These are phyloP conservation scores for Coniella lustricola DNA, from an alignment of 2,329 filamentous ascomycete genomes.

Conservation along the genomic window DNA sequence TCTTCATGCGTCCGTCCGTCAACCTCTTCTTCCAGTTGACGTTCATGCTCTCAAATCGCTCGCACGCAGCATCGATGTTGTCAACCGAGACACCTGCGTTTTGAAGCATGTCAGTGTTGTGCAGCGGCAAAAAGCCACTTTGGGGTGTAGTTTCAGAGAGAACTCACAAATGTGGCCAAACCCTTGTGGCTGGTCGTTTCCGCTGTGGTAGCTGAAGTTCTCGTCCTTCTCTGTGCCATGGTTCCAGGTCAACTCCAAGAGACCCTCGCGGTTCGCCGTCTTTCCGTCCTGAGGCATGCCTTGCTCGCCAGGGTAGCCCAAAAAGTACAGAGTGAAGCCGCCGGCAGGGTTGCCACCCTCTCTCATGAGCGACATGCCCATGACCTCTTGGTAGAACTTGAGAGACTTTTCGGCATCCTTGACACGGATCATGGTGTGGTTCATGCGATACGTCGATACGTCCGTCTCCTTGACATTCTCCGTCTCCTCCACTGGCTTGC, in stretches of 20 bases:
- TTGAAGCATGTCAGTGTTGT: neutral
- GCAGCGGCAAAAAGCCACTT: neutral
- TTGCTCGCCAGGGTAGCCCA: constrained; percentile 64
- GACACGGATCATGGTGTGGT: constrained; percentile 92
- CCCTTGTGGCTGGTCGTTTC: constrained; percentile 84
- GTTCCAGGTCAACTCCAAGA: constrained; percentile 87
- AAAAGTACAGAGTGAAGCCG: constrained; percentile 87
- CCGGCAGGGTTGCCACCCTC: constrained; percentile 62
- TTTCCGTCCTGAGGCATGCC: constrained; percentile 46
- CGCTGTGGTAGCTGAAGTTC: constrained; percentile 81
- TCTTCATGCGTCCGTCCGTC: constrained; percentile 88
- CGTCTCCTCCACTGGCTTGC: constrained; percentile 64
- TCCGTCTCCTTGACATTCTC: constrained; percentile 69
- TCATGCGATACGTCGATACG: constrained; percentile 67
- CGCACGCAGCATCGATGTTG: constrained; percentile 79
- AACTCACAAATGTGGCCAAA: constrained; percentile 84
- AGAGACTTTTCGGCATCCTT: constrained; percentile 71
- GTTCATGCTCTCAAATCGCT: constrained; percentile 72
- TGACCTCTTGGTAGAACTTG: constrained; percentile 74
- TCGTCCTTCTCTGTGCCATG: constrained; percentile 80
- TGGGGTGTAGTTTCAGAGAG: too few species aligned
- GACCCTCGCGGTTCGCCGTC: constrained; percentile 65
- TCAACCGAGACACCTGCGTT: constrained; percentile 68
- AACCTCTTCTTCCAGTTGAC: constrained; percentile 93
- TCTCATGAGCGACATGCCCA: constrained; percentile 81